A percentile compares a stretch with the other conserved stretches of the same genome.
phyloP scores from a whole-genome alignment of 176 grass and related monocot genomes.

The Phoenix roebelenii region DNA sequence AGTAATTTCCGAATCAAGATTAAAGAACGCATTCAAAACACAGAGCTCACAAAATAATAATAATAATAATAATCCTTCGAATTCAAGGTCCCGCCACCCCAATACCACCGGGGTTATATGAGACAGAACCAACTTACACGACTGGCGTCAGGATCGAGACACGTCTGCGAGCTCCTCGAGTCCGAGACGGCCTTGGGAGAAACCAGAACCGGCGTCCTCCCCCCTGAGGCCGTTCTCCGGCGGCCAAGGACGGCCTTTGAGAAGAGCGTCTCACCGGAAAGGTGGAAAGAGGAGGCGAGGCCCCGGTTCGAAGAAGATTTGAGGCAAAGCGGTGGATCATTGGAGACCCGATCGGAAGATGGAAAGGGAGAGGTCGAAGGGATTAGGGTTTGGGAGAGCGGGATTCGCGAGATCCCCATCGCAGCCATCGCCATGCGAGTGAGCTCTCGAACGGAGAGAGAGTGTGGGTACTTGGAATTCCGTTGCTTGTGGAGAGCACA shows the following conservation, averaged over 20 bases:
- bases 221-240: background rate
- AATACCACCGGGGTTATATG: no score
- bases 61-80: background rate
- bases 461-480: constrained; percentile 12
- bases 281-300: constrained; percentile 15
- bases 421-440: constrained; percentile 35
- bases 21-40: constrained; percentile 1
- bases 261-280: constrained; percentile 21
- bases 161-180: constrained; percentile 74
- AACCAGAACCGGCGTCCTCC: constrained; percentile 31
- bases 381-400: constrained; percentile 16
- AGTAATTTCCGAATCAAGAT: background rate
- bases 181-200: constrained; percentile 71
- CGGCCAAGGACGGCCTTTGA: background rate
- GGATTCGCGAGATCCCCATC: constrained; percentile 9
- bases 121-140: constrained; percentile 31
- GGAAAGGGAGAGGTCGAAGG: background rate
- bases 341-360: constrained; percentile 2
- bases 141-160: constrained; percentile 94
- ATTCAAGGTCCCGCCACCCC: no score
- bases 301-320: background rate
- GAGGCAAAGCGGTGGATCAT: background rate
- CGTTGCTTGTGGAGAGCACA: constrained; percentile 3
- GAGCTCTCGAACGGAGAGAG: constrained; percentile 4
- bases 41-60: background rate